phyloP scores from a whole-genome alignment of 768 basidiomycete genomes.

The Terana coerulea region DNA sequence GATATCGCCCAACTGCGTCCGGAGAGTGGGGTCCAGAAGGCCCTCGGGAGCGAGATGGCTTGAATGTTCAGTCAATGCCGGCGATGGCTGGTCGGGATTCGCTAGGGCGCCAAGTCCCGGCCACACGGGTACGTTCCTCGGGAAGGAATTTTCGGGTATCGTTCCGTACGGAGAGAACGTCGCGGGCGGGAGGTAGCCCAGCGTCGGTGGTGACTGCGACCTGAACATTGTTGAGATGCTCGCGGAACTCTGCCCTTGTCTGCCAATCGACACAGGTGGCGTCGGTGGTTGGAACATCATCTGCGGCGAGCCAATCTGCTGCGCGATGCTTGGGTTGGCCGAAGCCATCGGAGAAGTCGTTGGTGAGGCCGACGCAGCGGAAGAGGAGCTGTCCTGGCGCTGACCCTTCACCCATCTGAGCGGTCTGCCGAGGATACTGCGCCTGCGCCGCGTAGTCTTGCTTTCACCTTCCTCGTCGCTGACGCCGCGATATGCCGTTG shows the following conservation, averaged over 20 bases:
- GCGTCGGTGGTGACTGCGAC: conserved; percentile 15
- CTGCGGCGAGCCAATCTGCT: neutral
- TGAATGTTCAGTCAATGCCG: conserved; percentile 22
- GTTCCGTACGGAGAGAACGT: neutral
- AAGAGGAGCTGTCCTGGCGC: neutral
- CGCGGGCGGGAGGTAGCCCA: conserved; percentile 8
- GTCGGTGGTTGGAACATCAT: neutral
- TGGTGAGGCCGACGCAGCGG: neutral
- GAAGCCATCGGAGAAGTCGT: neutral
- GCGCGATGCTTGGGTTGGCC: neutral
- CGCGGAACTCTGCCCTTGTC: neutral
- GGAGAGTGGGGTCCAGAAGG: conserved; percentile 20
- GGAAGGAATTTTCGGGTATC: conserved; percentile 6
- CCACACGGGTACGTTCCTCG: conserved; percentile 15
- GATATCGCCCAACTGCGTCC: conserved; percentile 3
- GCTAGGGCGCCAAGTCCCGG: conserved; percentile 10
- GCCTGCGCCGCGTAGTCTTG: neutral
- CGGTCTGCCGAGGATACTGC: conserved; percentile 12
- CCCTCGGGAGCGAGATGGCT: conserved; percentile 20
- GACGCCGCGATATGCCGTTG: neutral
- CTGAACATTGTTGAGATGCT: conserved; percentile 15
- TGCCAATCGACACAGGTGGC: neutral
- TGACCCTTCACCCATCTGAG: conserved; percentile 10
- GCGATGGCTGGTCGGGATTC: conserved; percentile 18
- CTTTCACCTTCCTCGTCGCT: conserved; percentile 14